Conservation (phyloP, 2,329 filamentous ascomycete species). For the Rachicladosporium sp. region DNA sequence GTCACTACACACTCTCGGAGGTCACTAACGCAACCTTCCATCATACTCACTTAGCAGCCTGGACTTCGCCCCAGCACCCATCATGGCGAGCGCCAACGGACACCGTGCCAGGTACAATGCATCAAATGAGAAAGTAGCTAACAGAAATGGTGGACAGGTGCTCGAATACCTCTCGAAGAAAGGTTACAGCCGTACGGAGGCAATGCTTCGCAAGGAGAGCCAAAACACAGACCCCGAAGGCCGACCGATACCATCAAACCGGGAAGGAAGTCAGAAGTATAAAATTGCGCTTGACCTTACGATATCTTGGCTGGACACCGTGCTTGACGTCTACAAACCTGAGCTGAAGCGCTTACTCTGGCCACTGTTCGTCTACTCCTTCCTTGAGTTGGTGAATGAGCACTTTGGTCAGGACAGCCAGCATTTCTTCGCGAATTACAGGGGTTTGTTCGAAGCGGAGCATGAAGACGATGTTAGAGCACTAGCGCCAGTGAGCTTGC, state of each 20-base stretch:
- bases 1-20: too few species aligned
- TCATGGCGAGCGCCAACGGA: too few species aligned
- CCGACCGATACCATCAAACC: constrained; percentile 52
- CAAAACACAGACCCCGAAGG: constrained; percentile 71
- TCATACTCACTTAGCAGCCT: too few species aligned
- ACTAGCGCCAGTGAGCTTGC: constrained; percentile 61
- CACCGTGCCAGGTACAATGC: too few species aligned
- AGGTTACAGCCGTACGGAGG: constrained; percentile 84
- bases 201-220: constrained; percentile 83
- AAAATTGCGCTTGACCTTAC: constrained; percentile 48
- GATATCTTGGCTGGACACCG: constrained; percentile 70
- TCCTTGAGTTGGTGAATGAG: constrained; percentile 63
- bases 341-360: constrained; percentile 81
- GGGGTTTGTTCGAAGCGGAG: constrained; percentile 57
- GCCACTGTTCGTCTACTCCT: constrained; percentile 91
- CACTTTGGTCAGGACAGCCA: constrained; percentile 61
- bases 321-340: constrained; percentile 88
- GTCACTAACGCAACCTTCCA: too few species aligned
- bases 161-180: constrained; percentile 95
- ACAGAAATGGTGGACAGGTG: constrained; percentile 39
- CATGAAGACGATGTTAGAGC: constrained; percentile 70
- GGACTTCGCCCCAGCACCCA: too few species aligned
- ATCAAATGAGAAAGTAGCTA: too few species aligned
- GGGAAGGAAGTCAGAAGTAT: constrained; percentile 68
- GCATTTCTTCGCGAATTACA: constrained; percentile 58